Percentiles rank a stretch among this genome's conserved stretches.
Evolutionary conservation across 2,329 filamentous ascomycete genomes (phyloP).

Genomic region (Neopestalotiopsis rosae): DNA sequence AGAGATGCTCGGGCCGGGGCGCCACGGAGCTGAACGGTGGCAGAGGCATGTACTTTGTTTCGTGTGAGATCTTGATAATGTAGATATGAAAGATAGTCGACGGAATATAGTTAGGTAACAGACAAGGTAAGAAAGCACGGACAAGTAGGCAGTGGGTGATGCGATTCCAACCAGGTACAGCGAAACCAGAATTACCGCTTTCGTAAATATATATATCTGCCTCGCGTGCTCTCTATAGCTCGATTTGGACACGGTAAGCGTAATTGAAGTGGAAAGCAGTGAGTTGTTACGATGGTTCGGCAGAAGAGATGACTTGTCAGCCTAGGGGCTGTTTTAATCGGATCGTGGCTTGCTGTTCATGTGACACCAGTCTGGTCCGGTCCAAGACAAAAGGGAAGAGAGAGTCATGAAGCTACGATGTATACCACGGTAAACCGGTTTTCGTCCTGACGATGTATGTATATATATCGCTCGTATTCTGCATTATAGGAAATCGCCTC

Average conservation of each 20-base stretch:
- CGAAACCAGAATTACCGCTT: not conserved
- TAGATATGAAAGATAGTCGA: not conserved
- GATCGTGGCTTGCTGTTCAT: not conserved
- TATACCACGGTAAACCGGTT: not conserved
- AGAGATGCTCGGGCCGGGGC: slow-evolving; percentile 37
- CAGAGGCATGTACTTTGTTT: slow-evolving; percentile 29
- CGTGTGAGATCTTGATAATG: no score
- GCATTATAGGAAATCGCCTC: not conserved
- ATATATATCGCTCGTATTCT: not conserved
- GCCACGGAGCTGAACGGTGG: slow-evolving; percentile 38
- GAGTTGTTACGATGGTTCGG: not conserved
- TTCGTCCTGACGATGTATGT: not conserved
- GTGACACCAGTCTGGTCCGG: not conserved
- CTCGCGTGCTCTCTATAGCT: not conserved
- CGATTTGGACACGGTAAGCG: not conserved
- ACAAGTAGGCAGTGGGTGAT: not conserved
- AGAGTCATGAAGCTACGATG: not conserved
- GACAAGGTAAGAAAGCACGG: not conserved
- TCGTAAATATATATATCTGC: not conserved
- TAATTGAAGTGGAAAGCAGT: not conserved
- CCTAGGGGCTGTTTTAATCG: no score
- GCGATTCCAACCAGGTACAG: not conserved
- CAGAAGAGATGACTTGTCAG: not conserved
- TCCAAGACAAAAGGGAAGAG: not conserved
- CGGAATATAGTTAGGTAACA: not conserved